Evolutionary conservation across 257 asterid species (phyloP), one percentile per base, ranked within the genome.

Genomic region (Solanum tarijense): DNA sequence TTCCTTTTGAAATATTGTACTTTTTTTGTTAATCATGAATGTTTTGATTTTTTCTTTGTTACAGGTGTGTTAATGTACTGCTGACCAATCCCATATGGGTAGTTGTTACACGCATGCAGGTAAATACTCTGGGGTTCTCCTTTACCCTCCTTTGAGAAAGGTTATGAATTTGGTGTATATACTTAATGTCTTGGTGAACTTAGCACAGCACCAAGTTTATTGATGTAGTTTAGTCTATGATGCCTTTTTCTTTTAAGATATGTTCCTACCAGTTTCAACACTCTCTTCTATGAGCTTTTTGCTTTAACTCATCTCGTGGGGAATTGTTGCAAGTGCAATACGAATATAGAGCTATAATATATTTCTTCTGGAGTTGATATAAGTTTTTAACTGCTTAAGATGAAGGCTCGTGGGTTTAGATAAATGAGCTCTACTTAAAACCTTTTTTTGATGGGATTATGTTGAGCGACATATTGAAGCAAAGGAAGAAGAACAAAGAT

Each of bases 91-190:
- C 99, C 88, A 95, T 97, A 58, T 97, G 99, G 99, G 95, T 97
- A 87, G 96, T 97, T 71, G 99, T 97, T 92, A 97, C 98, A 48
- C 96, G 99, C 90, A 97, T 97, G 99, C 99, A 97, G 98, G 99
- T 95, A 89, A 48, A 52, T 41, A 29, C 69, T 31, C 43, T 48
- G 31, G 41, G 86, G 43, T 48, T 82, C 85, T 46, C 85, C 27
- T 81, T 43, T 76, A 76, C 60, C 39, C 69, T 82, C 41, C 69
- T 82, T 16, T 29, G 69, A 16, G 27, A 29, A 81, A 46, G 41
- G 27, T 14, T 27, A 43, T 79, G 69, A 18, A 31, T 29, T 82
- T 20, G 18, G 43, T 82, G 69, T 52, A 48, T 82, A 48, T 48
- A 52, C 43, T 48, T 48, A 48, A 48, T 48, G 9, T 48, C n/a